Evolutionary conservation across 306 rosid species (phyloP), one percentile per base, ranked within the genome.

Genomic region (Lathyrus aphaca): DNA sequence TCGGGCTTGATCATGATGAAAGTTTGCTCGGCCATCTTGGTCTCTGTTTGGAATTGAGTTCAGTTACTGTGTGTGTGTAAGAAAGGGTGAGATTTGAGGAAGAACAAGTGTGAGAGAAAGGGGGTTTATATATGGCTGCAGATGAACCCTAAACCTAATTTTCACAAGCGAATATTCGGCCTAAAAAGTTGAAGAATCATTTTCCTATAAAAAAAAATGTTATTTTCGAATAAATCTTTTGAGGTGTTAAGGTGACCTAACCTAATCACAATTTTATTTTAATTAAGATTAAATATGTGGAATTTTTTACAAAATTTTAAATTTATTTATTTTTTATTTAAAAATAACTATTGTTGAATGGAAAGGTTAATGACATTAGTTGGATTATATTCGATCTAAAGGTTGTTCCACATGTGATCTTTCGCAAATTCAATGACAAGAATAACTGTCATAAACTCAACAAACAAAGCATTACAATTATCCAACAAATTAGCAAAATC

Each of bases 1-100:
- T 90, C 95, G 5, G 95, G 96, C 87, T 90, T 90, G 82, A 90
- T 88, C 96, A 90, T 90, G 83, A 90, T 88, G 73, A 86, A 90
- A 63, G 95, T 84, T 25, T 84, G 97, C 82, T 90, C 82, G 0
- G 82, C 97, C 95, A 90, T 88, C 8, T 64, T 78, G 45, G 16
- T 27, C 16, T 54, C 56, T 54, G 43, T 70, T 17, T 17, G 5
- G 82, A 44, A 14, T 42, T 53, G 62, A 39, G 6, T 59, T 32
- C 14, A 3, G 44, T 12, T 40, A 23, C 0, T 0, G 77, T 30
- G 14, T 4, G 1, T 6, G 7, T 37, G 11, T 29, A 54, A 42
- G 74, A 53, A 42, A n/a, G 77, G 0, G 21, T 17, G 16, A 9
- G 42, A 0, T 42, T 18, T 15, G 18, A 23, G 25, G 30, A 66